phyloP scores from a whole-genome alignment of 78 protist species.

The Trichosphaerium sp. region DNA sequence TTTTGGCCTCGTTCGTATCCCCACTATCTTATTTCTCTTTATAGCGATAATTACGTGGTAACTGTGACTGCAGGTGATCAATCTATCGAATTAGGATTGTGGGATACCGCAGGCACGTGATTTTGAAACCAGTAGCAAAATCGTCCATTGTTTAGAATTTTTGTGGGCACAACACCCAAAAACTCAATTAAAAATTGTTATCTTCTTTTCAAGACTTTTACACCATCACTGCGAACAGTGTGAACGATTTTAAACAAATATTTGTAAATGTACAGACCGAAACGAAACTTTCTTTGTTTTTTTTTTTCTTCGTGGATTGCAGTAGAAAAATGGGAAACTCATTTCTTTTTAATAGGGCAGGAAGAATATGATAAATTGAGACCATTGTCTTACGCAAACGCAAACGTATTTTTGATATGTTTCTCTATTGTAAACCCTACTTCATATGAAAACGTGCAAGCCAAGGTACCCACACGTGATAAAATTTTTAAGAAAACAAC shows the following conservation, averaged over 20 bases:
- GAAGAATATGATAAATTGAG: conserved; percentile 75
- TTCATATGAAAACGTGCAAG: conserved; percentile 75
- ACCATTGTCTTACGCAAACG: conserved; percentile 71
- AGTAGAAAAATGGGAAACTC: too few relatives aligned
- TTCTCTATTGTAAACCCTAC: conserved; percentile 63
- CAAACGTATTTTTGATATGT: conserved; percentile 80
- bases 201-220: too few relatives aligned
- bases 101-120: conserved; percentile 96
- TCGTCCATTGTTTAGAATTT: too few relatives aligned
- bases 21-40: too few relatives aligned
- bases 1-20: too few relatives aligned
- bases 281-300: too few relatives aligned
- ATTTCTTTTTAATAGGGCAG: conserved; percentile 49
- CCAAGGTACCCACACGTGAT: conserved; percentile 20
- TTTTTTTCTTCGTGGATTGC: not conserved
- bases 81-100: conserved; percentile 71
- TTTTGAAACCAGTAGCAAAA: too few relatives aligned
- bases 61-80: conserved; percentile 83
- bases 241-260: too few relatives aligned
- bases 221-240: conserved; percentile 83
- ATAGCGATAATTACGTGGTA: conserved; percentile 87
- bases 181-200: too few relatives aligned
- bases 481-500: too few relatives aligned
- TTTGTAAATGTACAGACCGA: too few relatives aligned
- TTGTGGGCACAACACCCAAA: too few relatives aligned